Base-by-base conservation (phyloP, 1,284 basidiomycete genomes). In the Cutaneotrichosporon dermatis region DNA sequence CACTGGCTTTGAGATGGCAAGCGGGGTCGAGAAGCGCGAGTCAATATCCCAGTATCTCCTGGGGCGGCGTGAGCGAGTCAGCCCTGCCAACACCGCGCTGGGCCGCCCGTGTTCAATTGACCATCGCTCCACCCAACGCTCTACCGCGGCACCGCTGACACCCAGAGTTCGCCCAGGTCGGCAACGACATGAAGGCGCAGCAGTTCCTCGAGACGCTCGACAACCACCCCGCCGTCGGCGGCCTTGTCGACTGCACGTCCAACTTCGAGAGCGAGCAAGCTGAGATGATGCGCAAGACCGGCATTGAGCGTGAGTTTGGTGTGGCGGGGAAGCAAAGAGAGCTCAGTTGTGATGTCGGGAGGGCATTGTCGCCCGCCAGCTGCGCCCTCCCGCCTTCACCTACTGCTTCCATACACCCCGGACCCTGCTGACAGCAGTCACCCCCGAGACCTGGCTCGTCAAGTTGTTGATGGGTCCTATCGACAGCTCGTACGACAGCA, bases 201-300 rank as follows among this genome's bases (percentile, higher is more conserved):
- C 66, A 66, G 6, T 81, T 80, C 78, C 70, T 81, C 15, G 78
- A 70, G 37, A 76, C 77, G 57, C 68, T 80, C 37, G 80, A 82
- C 60, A 74, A 72, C 63, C 73, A 81, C 66, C 79, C 78, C 7
- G 55, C 69, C 34, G 71, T 81, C 55, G 79, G 79, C 46, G 64
- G 60, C 13, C 62, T 80, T 39, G 72, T 80, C 57, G 79, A 80
- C 66, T 72, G 70, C 57, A 79, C 78, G 3, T 71, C 69, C 40
- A 74, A 74, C 69, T 80, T 71, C 54, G 79, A 80, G 67, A 63
- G 66, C 53, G 79, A 79, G 66, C 71, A 75, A 58, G 77, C 71
- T 39, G 75, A 80, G 66, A 76, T 79, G 74, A 70, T 68, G 70
- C 62, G 72, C 41, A 79, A 73, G 64, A 51, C 56, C 16, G 60